Base-by-base conservation (phyloP, 306 rosid species). In the Inga leiocalycina region DNA sequence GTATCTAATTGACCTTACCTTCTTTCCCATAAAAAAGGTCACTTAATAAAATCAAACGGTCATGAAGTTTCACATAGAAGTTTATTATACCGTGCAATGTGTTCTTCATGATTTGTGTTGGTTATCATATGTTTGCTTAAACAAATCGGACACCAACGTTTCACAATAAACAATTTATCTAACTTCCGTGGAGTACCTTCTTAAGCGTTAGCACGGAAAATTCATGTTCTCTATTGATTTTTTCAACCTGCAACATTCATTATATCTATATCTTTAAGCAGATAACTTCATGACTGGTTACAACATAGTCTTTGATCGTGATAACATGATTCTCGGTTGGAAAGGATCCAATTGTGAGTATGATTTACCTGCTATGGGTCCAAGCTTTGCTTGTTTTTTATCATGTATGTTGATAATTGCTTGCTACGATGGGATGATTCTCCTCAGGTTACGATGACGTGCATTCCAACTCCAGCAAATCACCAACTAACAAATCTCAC, bases 261-360 rank as follows among this genome's bases (percentile, higher is more conserved):
- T 79, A 3, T 74, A 24, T 49, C 75, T 76, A 35, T 13, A 71
- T 79, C 19, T 88, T 80, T 76, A 75, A 86, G 93, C 94, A 94
- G 99, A 92, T 64, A 94, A 97, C 91, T 92, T 97, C 91, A 97
- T 97, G 99, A 90, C 97, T 48, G 97, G 98, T 59, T 97, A 97
- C 84, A 90, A 84, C 8, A 59, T 97, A 54, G 75, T 88, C 67
- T 97, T 97, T 71, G 96, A 97, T 76, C 97, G 98, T 19, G 92
- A 92, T 48, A 91, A 86, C 86, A 91, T 66, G 88, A 76, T 87
- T 35, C 78, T 97, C 41, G 94, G 97, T 73, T 97, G 99, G 99
- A 91, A 80, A 73, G 83, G 76, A 56, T 87, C 97, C 6, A 35
- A 94, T 48, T 97, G 99, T 97, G 83, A 90, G 99, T 87, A 43